Evolutionary conservation across 805 yeast species (phyloP), one percentile per base, ranked within the genome.

Genomic region (Teunomyces lycoperdinae): DNA sequence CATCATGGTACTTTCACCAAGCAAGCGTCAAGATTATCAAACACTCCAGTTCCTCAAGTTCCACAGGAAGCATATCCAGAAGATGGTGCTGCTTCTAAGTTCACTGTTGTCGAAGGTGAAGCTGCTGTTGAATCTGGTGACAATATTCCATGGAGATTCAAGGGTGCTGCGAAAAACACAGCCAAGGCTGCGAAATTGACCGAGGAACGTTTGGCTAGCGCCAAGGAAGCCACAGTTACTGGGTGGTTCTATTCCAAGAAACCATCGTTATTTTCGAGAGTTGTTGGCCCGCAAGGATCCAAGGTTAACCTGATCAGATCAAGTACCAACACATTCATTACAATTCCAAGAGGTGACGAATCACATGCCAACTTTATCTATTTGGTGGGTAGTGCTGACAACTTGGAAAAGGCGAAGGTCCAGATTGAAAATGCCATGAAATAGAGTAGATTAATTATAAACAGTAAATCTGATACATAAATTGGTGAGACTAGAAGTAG

Each of bases 231-330:
- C 44, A 73, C 75, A 39, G 58, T 69, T 36, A 71, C 70, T 42
- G 94, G 84, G 10, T 87, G 81, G 79, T 67, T 86, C 50, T 85
- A 85, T 77, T 67, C 81, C 34, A 66, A 78, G 36, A 74, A 79
- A 48, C 64, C 74, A 26, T 67, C 81, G 10, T 60, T 67, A 26
- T 85, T 86, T 64, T 78, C 85, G 49, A 79, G 75, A 62, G 73
- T 89, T 45, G 79, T 89, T 53, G 96, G 96, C 7, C 82, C 89
- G 11, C 84, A 80, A 55, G 96, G 96, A 42, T 67, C 82, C 31
- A 81, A 79, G 51, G 73, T 89, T 60, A 81, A 77, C 58, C 68
- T 70, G 53, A 76, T 88, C 50, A 82, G 94, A 70, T 70, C 71
- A 26, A 70, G 75, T 49, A 72, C 86, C 16, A 80, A 79, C 14